A percentile compares a stretch with the other conserved stretches of the same genome.
Evolutionary conservation across 768 basidiomycete species (phyloP).

Genomic region (Phlebiopsis gigantea): DNA sequence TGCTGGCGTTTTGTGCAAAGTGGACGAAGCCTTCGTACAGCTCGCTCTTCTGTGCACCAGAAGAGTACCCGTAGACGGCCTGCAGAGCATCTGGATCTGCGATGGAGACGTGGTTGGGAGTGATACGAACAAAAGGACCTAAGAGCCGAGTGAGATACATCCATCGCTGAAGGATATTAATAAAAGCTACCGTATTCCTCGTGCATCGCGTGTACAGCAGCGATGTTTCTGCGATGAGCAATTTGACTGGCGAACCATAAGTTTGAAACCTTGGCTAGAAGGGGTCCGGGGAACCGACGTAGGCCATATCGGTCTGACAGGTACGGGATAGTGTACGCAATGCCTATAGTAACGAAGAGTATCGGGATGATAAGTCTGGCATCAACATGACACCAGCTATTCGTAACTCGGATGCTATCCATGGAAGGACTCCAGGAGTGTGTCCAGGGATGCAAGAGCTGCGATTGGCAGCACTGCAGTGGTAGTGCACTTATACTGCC

Average conservation of each 20-base stretch:
- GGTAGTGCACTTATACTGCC: too few relatives aligned
- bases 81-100: constrained; percentile 36
- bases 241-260: constrained; percentile 34
- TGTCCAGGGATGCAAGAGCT: too few relatives aligned
- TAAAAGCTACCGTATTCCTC: constrained; percentile 31
- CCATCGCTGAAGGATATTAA: neutral
- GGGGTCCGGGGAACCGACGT: constrained; percentile 31
- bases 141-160: neutral
- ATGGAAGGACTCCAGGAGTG: too few relatives aligned
- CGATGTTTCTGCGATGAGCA: constrained; percentile 29
- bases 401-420: too few relatives aligned
- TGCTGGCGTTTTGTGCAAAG: constrained; percentile 28
- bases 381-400: too few relatives aligned
- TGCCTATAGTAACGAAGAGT: too few relatives aligned
- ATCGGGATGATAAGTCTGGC: too few relatives aligned
- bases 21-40: constrained; percentile 31
- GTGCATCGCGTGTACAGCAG: constrained; percentile 34
- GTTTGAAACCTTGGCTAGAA: constrained; percentile 31
- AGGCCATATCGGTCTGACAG: constrained; percentile 28
- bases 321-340: too few relatives aligned
- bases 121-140: constrained; percentile 33
- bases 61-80: constrained; percentile 38
- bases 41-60: constrained; percentile 34
- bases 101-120: constrained; percentile 39
- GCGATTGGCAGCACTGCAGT: too few relatives aligned